Base-by-base conservation (phyloP, 768 basidiomycete genomes). In the Podaxis sp. region DNA sequence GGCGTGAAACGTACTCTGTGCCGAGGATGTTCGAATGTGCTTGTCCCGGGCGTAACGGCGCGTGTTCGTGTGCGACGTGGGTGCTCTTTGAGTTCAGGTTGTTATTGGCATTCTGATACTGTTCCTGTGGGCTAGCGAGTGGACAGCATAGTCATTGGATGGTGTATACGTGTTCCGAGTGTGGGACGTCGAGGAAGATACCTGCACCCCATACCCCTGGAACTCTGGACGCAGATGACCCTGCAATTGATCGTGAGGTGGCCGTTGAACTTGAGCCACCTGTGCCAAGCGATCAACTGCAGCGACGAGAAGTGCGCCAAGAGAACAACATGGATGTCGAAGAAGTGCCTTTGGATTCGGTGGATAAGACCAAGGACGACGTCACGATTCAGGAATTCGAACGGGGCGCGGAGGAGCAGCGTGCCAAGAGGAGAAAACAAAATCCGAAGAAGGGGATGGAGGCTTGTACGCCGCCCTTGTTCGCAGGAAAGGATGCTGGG, bases 1-100 rank as follows among this genome's bases (percentile, higher is more conserved):
- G 77, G 83, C 0, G 81, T 95, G n/a, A 96, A 95, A 71, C 87
- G 93, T 11, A 85, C 87, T 1, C 68, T 94, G 6, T 96, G 93
- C 75, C 86, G 83, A 70, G 78, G 79, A 1, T 96, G 93, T 69
- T 79, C 83, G 61, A 71, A 78, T 0, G 79, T 88, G 7, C 77
- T 95, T 3, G 67, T 93, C 1, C 88, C 92, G 0, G 93, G 93
- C 12, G 65, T 82, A 0, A 87, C 89, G 0, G 83, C 85, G 0
- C 79, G 78, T 0, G 82, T 92, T 24, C 85, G 92, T 2, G 74
- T 90, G 7, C 86, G 86, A 75, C 73, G 93, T 90, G 61, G 30
- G 86, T 68, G 11, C 5, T 57, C 57, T 6, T 33, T 33, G 33
- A 8, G 2, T 33, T 33, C 61, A 44, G 24, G 38, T 8, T 30